Evolutionary conservation across 768 basidiomycete species (phyloP), one percentile per base, ranked within the genome.

Genomic region (Mycena chlorophos): DNA sequence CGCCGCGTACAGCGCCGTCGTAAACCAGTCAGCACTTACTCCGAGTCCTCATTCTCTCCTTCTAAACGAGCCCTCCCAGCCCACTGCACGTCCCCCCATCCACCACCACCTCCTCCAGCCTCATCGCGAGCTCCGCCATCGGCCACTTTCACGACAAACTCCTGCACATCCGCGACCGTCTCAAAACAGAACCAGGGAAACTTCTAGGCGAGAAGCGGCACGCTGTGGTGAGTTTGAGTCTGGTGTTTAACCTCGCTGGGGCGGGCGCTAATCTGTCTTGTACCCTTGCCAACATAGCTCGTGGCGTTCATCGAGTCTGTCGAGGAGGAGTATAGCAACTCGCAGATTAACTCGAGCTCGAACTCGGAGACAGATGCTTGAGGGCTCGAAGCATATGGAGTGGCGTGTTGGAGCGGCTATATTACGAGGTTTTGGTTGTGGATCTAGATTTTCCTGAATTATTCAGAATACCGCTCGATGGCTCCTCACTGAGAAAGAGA

Each of bases 131-230:
- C 25, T 84, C 85, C 0, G 86, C 90, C 4, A 84, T 94, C 25
- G 81, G 83, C 54, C 94, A 96, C 66, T 96, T 95, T 66, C 73
- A 92, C 61, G 90, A 93, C 63, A 96, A 95, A 70, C 78, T 96
- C 29, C 68, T 95, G 25, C 81, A 84, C 53, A 89, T 96, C 54
- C 77, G 74, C 37, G 83, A 83, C 43, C 75, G 82, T 57, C 82
- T 95, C 58, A 95, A 94, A 74, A 96, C 93, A 0, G 79, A 75
- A 8, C 78, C 78, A 2, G 94, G 90, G 3, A 86, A 79, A 65
- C 65, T 67, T 53, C 71, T 92, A 68, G 92, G 90, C 22, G 76
- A 79, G 56, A 84, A 79, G 61, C 75, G 93, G 61, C 93, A 95
- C 66, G 72, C 82, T 62, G 73, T 87, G 49, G 92, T 93, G 60